Evolutionary conservation across 495 filamentous ascomycete species (phyloP), one percentile per base, ranked within the genome.

Genomic region (Glonium stellatum): DNA sequence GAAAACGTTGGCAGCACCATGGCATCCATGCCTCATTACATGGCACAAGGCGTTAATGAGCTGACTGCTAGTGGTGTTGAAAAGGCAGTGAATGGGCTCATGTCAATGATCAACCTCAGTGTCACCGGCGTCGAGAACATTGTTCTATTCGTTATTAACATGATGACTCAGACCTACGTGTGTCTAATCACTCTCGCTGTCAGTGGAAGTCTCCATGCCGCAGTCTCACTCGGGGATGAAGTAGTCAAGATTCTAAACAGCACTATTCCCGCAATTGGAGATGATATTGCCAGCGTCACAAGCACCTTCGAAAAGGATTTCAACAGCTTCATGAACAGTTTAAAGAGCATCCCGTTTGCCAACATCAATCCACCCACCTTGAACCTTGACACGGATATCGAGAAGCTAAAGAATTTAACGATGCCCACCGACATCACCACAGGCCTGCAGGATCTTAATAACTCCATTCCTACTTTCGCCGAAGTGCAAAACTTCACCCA

Each of bases 21-120:
- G 89, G 93, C 91, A 22, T 97, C 92, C 19, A 95, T 96, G 90
- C 93, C 93, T 18, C 85, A 96, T 70, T 97, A 95, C 76, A 83
- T 97, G 66, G 82, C 91, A 1, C 76, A 81, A 44, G 93, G 93
- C 23, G 86, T 95, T 71, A 98, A 98, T 72, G 82, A 89, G 37
- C 75, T 97, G 36, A 84, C 90, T 6, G 90, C 89, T 12, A 75
- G 76, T 35, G 84, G 87, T 23, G 82, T 98, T 63, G 88, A 89
- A 54, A 82, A 86, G 35, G 82, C 88, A 2, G 86, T 97, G 49
- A 73, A 81, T 50, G 93, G 80, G 15, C 79, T 97, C 66, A 86
- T 87, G 70, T 76, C 82, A 8, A 83, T 95, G 73, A 76, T 97
- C 42, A 75, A 81, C 41, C 75, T 97, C 67, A 84, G 84, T 54